A percentile compares a stretch with the other conserved stretches of the same genome.
phyloP scores from a whole-genome alignment of 768 basidiomycete genomes.

The Naematelia aurantialba region DNA sequence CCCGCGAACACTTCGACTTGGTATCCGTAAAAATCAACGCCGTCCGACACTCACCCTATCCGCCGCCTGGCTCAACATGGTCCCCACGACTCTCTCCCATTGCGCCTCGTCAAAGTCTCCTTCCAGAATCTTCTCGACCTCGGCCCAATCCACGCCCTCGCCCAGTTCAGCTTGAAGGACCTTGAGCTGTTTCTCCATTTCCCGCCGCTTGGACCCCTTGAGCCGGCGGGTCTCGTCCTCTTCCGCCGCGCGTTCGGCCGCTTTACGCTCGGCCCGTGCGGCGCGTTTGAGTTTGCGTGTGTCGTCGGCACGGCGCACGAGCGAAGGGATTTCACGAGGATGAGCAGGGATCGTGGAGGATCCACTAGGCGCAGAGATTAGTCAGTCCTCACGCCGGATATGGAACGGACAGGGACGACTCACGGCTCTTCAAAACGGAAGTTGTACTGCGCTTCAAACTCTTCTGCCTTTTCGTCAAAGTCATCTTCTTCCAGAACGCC shows the following conservation, averaged over 20 bases:
- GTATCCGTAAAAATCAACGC: conserved; percentile 5
- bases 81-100: conserved; percentile 78
- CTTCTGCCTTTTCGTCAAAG: conserved; percentile 85
- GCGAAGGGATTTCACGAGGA: conserved; percentile 61
- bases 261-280: conserved; percentile 67
- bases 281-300: conserved; percentile 81
- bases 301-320: conserved; percentile 61
- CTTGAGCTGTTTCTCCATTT: conserved; percentile 67
- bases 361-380: conserved; percentile 53
- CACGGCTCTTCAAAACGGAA: conserved; percentile 96
- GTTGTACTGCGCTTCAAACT: conserved; percentile 94
- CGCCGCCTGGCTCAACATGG: conserved; percentile 61
- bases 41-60: conserved; percentile 28
- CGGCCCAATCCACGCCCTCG: conserved; percentile 42
- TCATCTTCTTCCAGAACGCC: conserved; percentile 57
- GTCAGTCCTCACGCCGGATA: background rate
- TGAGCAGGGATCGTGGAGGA: conserved; percentile 66
- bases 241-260: conserved; percentile 38
- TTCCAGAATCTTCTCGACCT: conserved; percentile 76
- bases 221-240: conserved; percentile 70
- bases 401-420: conserved; percentile 48
- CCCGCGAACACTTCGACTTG: background rate
- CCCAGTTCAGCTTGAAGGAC: conserved; percentile 75
- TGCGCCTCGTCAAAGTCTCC: conserved; percentile 86
- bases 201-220: conserved; percentile 62